Conservation (phyloP, 176 grass and related monocot species). For the Bothriochloa decipiens region DNA sequence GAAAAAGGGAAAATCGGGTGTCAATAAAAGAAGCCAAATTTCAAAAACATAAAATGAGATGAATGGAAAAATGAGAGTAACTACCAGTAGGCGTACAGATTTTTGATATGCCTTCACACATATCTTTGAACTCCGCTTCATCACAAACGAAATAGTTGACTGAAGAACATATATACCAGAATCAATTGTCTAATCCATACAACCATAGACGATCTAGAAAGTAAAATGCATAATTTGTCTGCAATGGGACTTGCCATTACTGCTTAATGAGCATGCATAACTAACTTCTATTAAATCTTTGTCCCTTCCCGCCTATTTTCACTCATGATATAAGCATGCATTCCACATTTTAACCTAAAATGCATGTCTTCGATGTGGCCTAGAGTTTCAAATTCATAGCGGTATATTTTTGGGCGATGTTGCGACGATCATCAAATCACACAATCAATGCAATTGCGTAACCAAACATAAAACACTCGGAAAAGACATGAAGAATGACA, state of each 20-base stretch:
- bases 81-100: too few relatives aligned
- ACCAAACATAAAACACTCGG: neutral
- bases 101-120: too few relatives aligned
- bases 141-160: too few relatives aligned
- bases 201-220: neutral
- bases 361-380: neutral
- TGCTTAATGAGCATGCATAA: neutral
- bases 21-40: too few relatives aligned
- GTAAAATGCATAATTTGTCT: too few relatives aligned
- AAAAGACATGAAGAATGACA: neutral
- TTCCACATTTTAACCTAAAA: neutral
- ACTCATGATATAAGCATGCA: neutral
- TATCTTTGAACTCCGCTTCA: too few relatives aligned
- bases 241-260: neutral
- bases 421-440: neutral
- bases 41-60: too few relatives aligned
- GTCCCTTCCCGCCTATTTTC: neutral
- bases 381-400: conserved; percentile 1
- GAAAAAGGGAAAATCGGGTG: too few relatives aligned
- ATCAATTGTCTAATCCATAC: neutral
- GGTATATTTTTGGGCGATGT: neutral
- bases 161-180: neutral
- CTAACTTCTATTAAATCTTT: neutral
- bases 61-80: too few relatives aligned
- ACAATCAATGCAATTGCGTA: conserved; percentile 2